Conservation (phyloP, 306 rosid genomes). For the Vigna unguiculata region DNA sequence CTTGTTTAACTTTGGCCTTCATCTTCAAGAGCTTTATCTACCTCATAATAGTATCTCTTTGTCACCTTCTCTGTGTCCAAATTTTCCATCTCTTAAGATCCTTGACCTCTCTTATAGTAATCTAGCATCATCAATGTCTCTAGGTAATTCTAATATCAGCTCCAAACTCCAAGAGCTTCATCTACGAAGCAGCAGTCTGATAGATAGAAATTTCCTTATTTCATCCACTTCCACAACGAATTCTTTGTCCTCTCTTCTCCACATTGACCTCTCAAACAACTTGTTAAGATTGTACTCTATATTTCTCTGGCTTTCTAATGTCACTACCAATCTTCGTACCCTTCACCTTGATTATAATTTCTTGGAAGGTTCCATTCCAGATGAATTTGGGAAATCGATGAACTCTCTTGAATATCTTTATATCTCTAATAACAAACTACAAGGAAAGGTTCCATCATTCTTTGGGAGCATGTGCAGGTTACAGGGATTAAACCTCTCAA, state of each 20-base stretch:
- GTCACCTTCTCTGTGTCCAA: not conserved
- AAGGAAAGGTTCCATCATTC: slow-evolving; percentile 19
- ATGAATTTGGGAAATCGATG: slow-evolving; percentile 2
- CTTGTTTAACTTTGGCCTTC: not conserved
- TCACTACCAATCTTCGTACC: slow-evolving; percentile 1
- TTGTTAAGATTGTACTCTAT: not conserved
- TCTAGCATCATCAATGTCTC: not conserved
- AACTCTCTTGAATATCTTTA: not conserved
- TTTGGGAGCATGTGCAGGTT: slow-evolving; percentile 30
- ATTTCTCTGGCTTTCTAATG: slow-evolving; percentile 13
- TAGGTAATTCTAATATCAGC: not conserved
- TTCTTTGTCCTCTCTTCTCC: not conserved
- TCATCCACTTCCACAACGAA: not conserved
- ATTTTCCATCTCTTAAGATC: not conserved
- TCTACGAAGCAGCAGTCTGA: not conserved
- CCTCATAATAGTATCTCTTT: not conserved
- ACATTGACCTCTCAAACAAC: not conserved
- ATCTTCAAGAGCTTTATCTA: not conserved
- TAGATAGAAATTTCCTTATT: not conserved
- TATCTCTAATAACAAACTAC: not conserved
- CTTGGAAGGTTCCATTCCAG: not conserved
- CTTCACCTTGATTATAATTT: not conserved
- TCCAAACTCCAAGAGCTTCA: not conserved
- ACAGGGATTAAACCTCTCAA: fast-evolving
- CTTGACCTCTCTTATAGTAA: not conserved